These are phyloP conservation scores for Aspergillus thermomutatus DNA, from an alignment of 2,329 filamentous ascomycete species.

Conservation along the genomic window DNA sequence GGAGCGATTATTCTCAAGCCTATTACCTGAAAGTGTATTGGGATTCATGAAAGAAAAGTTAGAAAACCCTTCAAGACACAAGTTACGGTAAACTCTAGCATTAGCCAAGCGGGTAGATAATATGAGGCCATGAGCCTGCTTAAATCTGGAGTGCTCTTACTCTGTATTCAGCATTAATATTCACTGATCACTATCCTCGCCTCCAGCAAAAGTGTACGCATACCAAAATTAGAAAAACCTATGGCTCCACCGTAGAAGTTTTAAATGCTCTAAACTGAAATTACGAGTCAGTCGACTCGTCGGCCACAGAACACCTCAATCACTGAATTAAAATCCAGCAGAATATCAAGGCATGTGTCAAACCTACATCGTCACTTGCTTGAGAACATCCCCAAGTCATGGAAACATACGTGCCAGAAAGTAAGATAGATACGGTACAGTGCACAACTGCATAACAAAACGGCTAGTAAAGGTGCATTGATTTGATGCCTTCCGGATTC, in stretches of 20 bases:
- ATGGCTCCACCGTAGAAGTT: not conserved
- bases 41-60: too few relatives aligned
- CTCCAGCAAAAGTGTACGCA: not conserved
- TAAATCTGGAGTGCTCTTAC: not conserved
- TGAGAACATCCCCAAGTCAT: too few relatives aligned
- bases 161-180: not conserved
- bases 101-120: too few relatives aligned
- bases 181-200: not conserved
- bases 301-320: not conserved
- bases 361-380: not conserved
- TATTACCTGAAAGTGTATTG: not conserved
- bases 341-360: not conserved
- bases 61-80: not conserved
- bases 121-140: too few relatives aligned
- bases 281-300: too few relatives aligned
- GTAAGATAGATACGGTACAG: not conserved
- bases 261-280: not conserved
- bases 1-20: not conserved
- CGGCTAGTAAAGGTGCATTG: not conserved
- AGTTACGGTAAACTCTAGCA: not conserved
- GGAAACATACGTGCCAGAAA: not conserved
- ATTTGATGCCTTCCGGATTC: not conserved
- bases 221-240: not conserved
- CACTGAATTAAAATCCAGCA: not conserved
- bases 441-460: not conserved